These are phyloP conservation scores for Cladosporium sp. DNA, from an alignment of 2,329 filamentous ascomycete genomes.

Conservation along the genomic window DNA sequence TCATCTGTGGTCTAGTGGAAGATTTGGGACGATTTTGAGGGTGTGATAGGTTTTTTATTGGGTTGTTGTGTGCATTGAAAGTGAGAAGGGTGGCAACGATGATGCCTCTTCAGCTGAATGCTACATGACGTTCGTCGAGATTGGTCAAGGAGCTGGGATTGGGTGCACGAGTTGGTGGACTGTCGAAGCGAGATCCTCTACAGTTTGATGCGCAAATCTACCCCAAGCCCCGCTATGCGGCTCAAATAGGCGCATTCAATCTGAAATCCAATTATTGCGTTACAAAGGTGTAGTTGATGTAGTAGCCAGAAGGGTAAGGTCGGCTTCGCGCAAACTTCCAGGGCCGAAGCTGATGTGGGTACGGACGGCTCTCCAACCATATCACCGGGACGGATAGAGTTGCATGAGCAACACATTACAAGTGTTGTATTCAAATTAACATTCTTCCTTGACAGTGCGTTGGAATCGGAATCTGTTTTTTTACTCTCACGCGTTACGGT, in stretches of 20 bases:
- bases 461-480: background rate
- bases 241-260: too few relatives aligned
- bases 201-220: too few relatives aligned
- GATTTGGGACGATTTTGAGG: too few relatives aligned
- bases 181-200: too few relatives aligned
- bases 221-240: too few relatives aligned
- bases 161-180: too few relatives aligned
- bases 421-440: background rate
- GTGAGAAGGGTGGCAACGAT: background rate
- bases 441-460: too few relatives aligned
- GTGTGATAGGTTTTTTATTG: too few relatives aligned
- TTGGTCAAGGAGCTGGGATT: background rate
- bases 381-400: background rate
- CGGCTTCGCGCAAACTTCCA: background rate
- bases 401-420: conserved; percentile 3
- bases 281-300: too few relatives aligned
- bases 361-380: conserved; percentile 11
- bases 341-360: conserved; percentile 6
- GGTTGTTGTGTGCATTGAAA: too few relatives aligned
- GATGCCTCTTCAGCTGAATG: background rate
- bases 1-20: too few relatives aligned
- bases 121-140: background rate
- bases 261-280: too few relatives aligned
- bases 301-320: background rate
- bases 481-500: background rate